Evolutionary conservation across 1,284 basidiomycete genomes (phyloP), one percentile per base, ranked within the genome.

Genomic region (Mycosarcoma maydis): DNA sequence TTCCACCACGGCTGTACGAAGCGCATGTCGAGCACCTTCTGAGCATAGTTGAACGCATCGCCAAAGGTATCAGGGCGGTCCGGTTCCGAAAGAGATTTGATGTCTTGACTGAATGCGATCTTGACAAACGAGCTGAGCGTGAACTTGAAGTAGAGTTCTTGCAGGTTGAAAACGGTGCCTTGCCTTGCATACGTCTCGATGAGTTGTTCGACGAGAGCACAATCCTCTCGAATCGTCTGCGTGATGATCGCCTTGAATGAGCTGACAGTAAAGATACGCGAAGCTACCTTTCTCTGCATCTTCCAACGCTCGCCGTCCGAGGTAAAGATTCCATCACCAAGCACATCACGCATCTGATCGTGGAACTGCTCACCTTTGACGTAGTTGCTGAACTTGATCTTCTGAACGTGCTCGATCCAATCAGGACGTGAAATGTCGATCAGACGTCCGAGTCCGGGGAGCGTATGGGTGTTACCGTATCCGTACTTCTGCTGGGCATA

Each of bases 331-430:
- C 57, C 57, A 23, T 60, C 50, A 19, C 57, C 57, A 9, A 60
- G 48, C n/a, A 60, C 40, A 26, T 51, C 48, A 8, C 27, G 20
- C 39, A 59, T 44, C 42, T 37, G 38, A 33, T 36, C 43, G 33
- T 46, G 50, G 17, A 53, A 39, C 17, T 41, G 23, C 8, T 32
- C 17, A 3, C 44, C 50, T 26, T 50, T 52, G 40, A 48, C 50
- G 33, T 55, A 61, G 34, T 48, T 37, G 26, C 14, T 26, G 30
- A 61, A 61, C 23, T 54, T 44, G 34, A 48, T 55, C 44, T 55
- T 61, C 32, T 61, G 58, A 13, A 61, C 52, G 17, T 53, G 45
- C 32, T 61, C 41, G n/a, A 61, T 54, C 49, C 50, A 61, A 11
- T 49, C 58, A 4, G 58, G 58, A 14, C 48, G 24, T 6, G 46